These are phyloP conservation scores for Yamadazyma ubonensis DNA, from an alignment of 805 yeast species.

Conservation along the genomic window DNA sequence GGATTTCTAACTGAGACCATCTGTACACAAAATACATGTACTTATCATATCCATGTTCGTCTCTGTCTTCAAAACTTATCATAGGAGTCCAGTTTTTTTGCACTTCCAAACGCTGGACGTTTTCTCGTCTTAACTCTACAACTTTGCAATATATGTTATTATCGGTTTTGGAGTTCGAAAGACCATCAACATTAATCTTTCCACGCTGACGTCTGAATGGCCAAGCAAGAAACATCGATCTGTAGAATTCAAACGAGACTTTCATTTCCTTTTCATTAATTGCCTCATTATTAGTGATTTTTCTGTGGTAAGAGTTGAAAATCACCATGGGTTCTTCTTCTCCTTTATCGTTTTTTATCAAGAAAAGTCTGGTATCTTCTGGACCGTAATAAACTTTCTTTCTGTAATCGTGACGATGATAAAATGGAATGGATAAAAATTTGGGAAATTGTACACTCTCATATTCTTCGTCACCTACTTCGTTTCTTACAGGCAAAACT, in stretches of 20 bases:
- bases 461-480: conserved; percentile 6
- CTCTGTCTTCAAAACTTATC: conserved; percentile 24
- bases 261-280: conserved; percentile 21
- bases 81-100: conserved; percentile 46
- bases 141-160: conserved; percentile 19
- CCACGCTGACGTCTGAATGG: conserved; percentile 33
- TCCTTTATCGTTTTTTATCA: conserved; percentile 32
- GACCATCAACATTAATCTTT: conserved; percentile 23
- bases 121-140: conserved; percentile 19
- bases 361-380: conserved; percentile 49
- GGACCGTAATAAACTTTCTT: conserved; percentile 39
- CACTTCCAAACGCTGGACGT: conserved; percentile 10
- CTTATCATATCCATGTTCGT: conserved; percentile 25
- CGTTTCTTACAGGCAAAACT: conserved; percentile 20
- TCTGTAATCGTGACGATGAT: conserved; percentile 23
- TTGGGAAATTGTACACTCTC: conserved; percentile 22
- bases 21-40: conserved; percentile 31
- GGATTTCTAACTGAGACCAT: conserved; percentile 23
- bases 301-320: conserved; percentile 35
- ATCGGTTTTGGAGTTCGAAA: conserved; percentile 13
- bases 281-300: conserved; percentile 9
- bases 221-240: conserved; percentile 34
- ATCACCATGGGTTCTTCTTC: conserved; percentile 47
- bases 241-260: conserved; percentile 13
- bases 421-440: conserved; percentile 32